Conservation (phyloP, 805 yeast genomes). For the Yarrowia osloensis region DNA sequence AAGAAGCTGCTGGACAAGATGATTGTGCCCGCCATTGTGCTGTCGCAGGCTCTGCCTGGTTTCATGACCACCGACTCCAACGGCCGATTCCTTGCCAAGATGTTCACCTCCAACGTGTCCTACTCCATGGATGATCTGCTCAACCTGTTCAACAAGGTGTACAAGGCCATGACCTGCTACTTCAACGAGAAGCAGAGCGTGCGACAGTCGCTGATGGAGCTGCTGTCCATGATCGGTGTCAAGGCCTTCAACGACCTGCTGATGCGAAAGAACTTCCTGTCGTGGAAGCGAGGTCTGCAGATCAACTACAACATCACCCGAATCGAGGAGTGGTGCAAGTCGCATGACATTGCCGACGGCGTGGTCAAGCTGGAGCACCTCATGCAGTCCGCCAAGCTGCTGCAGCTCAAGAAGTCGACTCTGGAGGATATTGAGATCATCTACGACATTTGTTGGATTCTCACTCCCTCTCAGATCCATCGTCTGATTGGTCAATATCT, state of each 20-base stretch:
- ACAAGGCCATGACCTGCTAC: slow-evolving; percentile 91
- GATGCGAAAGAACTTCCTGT: slow-evolving; percentile 89
- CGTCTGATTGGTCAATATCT: slow-evolving; percentile 84
- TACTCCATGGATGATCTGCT: slow-evolving; percentile 94
- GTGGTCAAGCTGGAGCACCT: slow-evolving; percentile 80
- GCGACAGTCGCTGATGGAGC: slow-evolving; percentile 79
- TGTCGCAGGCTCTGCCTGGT: slow-evolving; percentile 94
- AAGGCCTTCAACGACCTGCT: slow-evolving; percentile 92
- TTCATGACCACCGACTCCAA: slow-evolving; percentile 79
- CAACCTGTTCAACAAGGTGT: slow-evolving; percentile 83
- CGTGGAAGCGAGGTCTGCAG: slow-evolving; percentile 98
- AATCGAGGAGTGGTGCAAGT: slow-evolving; percentile 97
- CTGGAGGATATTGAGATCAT: slow-evolving; percentile 87
- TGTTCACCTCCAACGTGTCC: slow-evolving; percentile 64
- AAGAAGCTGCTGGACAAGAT: slow-evolving; percentile 87
- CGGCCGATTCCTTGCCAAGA: slow-evolving; percentile 77
- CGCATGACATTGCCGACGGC: slow-evolving; percentile 87
- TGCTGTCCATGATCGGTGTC: slow-evolving; percentile 85
- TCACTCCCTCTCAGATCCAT: slow-evolving; percentile 95
- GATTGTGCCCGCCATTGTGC: slow-evolving; percentile 91
- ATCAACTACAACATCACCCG: slow-evolving; percentile 95
- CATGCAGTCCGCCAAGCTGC: slow-evolving; percentile 87
- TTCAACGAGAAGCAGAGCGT: slow-evolving; percentile 82
- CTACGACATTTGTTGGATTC: slow-evolving; percentile 90
- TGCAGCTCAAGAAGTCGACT: slow-evolving; percentile 88